Evolutionary conservation across 2,329 filamentous ascomycete species (phyloP), one percentile per base, ranked within the genome.

Genomic region (Saccharata proteae): DNA sequence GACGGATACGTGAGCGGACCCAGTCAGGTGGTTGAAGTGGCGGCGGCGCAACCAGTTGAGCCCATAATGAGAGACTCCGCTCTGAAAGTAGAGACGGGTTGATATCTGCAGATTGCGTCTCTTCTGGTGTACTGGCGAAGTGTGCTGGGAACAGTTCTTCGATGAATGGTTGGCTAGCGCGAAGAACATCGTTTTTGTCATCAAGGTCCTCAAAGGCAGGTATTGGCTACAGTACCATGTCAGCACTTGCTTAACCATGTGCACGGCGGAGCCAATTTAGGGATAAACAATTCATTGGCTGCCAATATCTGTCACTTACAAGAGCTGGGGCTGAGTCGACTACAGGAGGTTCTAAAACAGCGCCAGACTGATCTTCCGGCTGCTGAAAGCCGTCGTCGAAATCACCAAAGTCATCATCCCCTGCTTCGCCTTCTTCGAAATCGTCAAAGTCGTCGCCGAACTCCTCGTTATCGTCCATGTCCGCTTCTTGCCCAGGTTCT

Each of bases 11-110:
- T 31, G 85, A 93, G 41, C 90, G 83, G 37, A 94, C 92, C 90
- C 90, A 98, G 56, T 98, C 90, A 1, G 90, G 88, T 5, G 90
- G 90, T 47, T 93, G 85, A 21, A 98, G 72, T 3, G 90, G 86
- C 2, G 90, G 90, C 13, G 90, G 88, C 2, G 88, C 88, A 17
- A 94, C 84, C 4, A 98, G 74, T 61, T 98, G 90, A 23, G 86
- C 85, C 90, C 90, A 98, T 19, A 98, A 67, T 0, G 90, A 94
- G 34, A 82, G 77, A 38, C 82, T 92, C 36, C 86, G 76, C 31
- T 85, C 79, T 23, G 83, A 92, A 33, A 83, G 74, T 57, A 94
- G 29, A 11, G 28, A 35, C 1, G 33, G 33, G 15, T 30, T 30
- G 15, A 24, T 90, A 30, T 38, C 70, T 35, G 24, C 17, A 51